Percentiles rank a stretch among this genome's conserved stretches.
Evolutionary conservation across 2,329 filamentous ascomycete genomes (phyloP).

Genomic region (Lizonia empirigonia): DNA sequence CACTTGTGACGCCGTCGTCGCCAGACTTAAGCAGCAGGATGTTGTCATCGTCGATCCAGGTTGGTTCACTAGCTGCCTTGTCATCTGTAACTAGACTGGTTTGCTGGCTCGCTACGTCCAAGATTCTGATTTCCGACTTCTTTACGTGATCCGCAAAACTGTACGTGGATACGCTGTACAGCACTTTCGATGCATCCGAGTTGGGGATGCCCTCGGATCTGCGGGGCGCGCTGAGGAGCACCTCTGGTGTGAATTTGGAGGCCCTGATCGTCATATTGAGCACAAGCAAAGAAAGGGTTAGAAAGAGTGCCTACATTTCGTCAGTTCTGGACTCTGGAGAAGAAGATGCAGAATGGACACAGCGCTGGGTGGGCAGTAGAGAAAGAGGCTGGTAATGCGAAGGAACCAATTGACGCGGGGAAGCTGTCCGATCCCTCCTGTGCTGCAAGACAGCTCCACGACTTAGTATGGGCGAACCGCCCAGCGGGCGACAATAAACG

Average conservation of each 20-base stretch:
- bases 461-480: not conserved
- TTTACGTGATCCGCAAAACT: constrained; percentile 77
- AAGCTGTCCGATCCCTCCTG: constrained; percentile 1
- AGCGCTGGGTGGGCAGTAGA: not conserved
- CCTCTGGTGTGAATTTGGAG: constrained; percentile 75
- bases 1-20: constrained; percentile 48
- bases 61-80: constrained; percentile 68
- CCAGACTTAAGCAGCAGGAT: constrained; percentile 60
- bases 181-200: constrained; percentile 64
- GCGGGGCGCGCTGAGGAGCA: constrained; percentile 76
- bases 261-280: constrained; percentile 70
- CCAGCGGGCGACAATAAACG: not conserved
- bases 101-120: constrained; percentile 71
- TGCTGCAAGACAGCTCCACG: not conserved
- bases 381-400: constrained; percentile 1
- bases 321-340: constrained; percentile 13
- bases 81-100: constrained; percentile 70
- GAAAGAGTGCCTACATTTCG: constrained; percentile 15
- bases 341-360: constrained; percentile 11
- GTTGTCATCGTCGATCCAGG: constrained; percentile 76
- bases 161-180: constrained; percentile 77
- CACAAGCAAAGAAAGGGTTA: not conserved
- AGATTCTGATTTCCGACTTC: constrained; percentile 69
- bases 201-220: constrained; percentile 75
- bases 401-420: constrained; percentile 2